These are phyloP conservation scores for Hamamelis virginiana DNA, from an alignment of 164 flowering plant genomes.

Conservation along the genomic window DNA sequence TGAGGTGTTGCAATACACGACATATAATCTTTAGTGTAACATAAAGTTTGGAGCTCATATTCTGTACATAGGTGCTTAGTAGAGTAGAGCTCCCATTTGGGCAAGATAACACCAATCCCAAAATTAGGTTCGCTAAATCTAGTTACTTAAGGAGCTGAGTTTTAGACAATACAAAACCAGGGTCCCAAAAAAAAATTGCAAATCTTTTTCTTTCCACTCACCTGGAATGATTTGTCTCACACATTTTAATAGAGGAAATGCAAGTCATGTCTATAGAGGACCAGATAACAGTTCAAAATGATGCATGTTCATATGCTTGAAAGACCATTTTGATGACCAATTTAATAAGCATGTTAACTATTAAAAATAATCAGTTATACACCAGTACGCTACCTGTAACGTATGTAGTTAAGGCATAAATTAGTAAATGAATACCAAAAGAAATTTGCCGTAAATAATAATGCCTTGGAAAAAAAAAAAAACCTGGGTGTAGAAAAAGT, in stretches of 20 bases:
- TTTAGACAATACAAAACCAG: no score
- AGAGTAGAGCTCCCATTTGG: slow-evolving; percentile 5
- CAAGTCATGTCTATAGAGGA: not conserved
- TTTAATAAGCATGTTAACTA: no score
- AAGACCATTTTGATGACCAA: not conserved
- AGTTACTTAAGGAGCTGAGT: no score
- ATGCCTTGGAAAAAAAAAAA: not conserved
- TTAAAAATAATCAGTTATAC: no score
- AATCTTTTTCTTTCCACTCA: no score
- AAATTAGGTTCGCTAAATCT: not conserved
- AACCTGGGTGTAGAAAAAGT: not conserved
- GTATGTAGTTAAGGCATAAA: not conserved
- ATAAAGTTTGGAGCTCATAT: not conserved
- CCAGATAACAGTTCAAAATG: not conserved
- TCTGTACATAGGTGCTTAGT: not conserved
- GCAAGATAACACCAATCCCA: not conserved
- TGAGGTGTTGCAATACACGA: not conserved
- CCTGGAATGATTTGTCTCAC: no score
- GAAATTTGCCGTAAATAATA: not conserved
- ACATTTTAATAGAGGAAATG: no score
- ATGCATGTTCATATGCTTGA: not conserved
- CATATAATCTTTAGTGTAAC: not conserved
- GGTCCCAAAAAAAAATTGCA: no score
- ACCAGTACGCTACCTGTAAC: not conserved
- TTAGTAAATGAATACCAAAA: not conserved